phyloP scores from a whole-genome alignment of 176 grass and related monocot genomes.

The Phoenix roebelenii region DNA sequence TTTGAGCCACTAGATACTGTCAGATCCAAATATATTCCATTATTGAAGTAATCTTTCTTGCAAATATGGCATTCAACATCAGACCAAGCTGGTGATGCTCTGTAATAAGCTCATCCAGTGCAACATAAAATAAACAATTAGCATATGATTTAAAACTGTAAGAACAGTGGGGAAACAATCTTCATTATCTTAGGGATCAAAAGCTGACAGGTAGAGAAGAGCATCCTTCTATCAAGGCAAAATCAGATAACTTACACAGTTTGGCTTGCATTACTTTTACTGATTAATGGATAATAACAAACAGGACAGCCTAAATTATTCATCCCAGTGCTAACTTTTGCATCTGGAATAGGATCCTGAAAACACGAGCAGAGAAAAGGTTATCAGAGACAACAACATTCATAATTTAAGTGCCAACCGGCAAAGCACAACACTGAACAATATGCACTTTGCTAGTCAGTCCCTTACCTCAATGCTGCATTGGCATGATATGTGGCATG shows the following conservation, averaged over 20 bases:
- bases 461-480: too few species aligned
- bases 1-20: slow-evolving; percentile 12
- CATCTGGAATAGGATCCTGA: slow-evolving; percentile 22
- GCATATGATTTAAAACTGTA: neutral
- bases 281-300: slow-evolving; percentile 55
- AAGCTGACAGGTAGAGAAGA: too few species aligned
- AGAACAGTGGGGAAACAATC: too few species aligned
- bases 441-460: neutral
- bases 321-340: slow-evolving; percentile 9
- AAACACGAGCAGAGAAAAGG: neutral
- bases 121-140: neutral
- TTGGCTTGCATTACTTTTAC: slow-evolving; percentile 11
- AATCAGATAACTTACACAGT: slow-evolving; percentile 21
- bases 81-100: too few species aligned
- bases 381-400: neutral
- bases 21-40: too few species aligned
- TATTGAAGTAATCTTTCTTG: too few species aligned
- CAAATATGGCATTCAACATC: too few species aligned
- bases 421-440: neutral
- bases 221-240: neutral
- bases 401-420: neutral
- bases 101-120: neutral
- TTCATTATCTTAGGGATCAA: too few species aligned
- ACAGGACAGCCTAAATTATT: slow-evolving; percentile 59
- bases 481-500: too few species aligned